Evolutionary conservation across 2,329 filamentous ascomycete genomes (phyloP), one percentile per base, ranked within the genome.

Genomic region (Aspergillus brasiliensis): DNA sequence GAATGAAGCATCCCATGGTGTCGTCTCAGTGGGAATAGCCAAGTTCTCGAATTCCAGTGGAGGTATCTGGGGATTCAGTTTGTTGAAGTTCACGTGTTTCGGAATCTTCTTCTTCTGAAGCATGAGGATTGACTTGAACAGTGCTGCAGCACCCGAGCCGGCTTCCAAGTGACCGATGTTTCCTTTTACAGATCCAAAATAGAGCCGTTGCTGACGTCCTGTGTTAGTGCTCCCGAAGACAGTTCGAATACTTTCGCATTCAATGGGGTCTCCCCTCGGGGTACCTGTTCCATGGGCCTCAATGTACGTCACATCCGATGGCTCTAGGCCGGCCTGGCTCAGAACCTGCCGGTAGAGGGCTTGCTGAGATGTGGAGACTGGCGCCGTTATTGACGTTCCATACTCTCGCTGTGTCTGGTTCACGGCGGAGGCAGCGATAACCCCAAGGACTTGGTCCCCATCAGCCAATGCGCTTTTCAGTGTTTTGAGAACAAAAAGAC

Each of bases 131-230:
- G 56, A 59, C 53, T 71, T 71, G 34, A 73, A 55, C 19, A 73
- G 51, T 13, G 60, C 62, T 8, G 65, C 63, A 7, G 65, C 62
- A 10, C 70, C 70, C 15, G 70, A 67, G 15, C 67, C 61, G 0
- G 64, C 62, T 51, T 73, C 71, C 4, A 58, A 57, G 51, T 73
- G 71, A 1, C 69, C 71, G 5, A 73, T 63, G 19, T 68, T 67
- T 5, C 65, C 69, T 55, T 73, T 73, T 8, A 72, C 59, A 23
- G 70, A 70, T 7, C 68, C 68, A 13, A 73, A 25, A 34, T 60
- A 51, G 15, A 68, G 44, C 31, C 44, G 28, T 21, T 59, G 17
- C 3, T 21, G 21, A 3, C 63, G 62, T 38, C 34, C 34, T 15
- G 34, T 38, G 2, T 11, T 31, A 11, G 48, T 34, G 3, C 62